These are phyloP conservation scores for Rhexocercosporidium sp. DNA, from an alignment of 2,329 filamentous ascomycete genomes.

Conservation along the genomic window DNA sequence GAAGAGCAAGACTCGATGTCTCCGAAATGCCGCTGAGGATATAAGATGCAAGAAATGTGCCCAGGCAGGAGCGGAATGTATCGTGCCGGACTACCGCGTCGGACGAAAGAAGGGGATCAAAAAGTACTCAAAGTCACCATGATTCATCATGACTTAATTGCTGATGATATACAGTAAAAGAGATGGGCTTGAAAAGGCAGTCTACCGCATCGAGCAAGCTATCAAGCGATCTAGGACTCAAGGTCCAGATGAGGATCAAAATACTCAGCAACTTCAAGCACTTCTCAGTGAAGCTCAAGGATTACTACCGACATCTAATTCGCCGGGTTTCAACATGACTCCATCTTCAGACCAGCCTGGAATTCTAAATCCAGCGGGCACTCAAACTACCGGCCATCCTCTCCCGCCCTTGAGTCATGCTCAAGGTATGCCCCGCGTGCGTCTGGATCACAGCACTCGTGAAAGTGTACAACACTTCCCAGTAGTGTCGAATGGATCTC, in stretches of 20 bases:
- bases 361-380: neutral
- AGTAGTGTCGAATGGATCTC: neutral
- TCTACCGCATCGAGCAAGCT: constrained; percentile 77
- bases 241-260: constrained; percentile 49
- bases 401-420: neutral
- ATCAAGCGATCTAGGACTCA: constrained; percentile 55
- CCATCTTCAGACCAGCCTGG: neutral
- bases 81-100: constrained; percentile 74
- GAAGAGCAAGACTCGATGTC: constrained; percentile 71
- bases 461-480: constrained; percentile 4
- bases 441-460: neutral
- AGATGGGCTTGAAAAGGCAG: constrained; percentile 74
- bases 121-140: constrained; percentile 57
- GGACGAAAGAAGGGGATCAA: constrained; percentile 78
- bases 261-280: constrained; percentile 51
- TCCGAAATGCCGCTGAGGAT: constrained; percentile 55
- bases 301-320: constrained; percentile 38
- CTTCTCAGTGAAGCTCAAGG: constrained; percentile 55
- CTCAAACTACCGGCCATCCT: neutral
- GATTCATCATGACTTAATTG: neutral
- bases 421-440: neutral
- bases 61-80: constrained; percentile 63
- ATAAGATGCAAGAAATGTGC: constrained; percentile 65
- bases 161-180: constrained; percentile 61
- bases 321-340: neutral